Evolutionary conservation across 1,284 basidiomycete genomes (phyloP), one percentile per base, ranked within the genome.

Genomic region (Meripilus lineatus): DNA sequence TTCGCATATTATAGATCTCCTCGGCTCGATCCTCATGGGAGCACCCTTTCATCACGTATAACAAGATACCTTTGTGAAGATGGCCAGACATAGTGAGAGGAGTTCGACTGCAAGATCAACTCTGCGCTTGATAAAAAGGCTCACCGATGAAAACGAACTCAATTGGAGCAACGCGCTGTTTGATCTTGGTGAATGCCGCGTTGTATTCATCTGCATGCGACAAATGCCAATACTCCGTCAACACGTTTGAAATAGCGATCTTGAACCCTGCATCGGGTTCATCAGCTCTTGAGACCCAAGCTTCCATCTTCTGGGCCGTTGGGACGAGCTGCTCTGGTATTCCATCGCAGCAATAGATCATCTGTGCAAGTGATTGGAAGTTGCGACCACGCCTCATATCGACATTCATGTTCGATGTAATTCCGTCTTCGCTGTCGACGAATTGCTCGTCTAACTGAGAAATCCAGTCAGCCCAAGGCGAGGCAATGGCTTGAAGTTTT

Each of bases 131-230:
- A 32, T n/a, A n/a, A n/a, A n/a, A n/a, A n/a, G n/a, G n/a, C 43
- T 22, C n/a, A 82, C 84, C 84, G 28, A 84, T 77, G 62, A 83
- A 88, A 21, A 84, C 74, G 57, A 88, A 87, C 58, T 88, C 84
- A 8, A 80, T 75, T 1, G 85, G 85, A 0, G 85, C 78, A 23
- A 87, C 68, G n/a, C 79, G 72, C 44, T 73, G 70, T 40, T 66
- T 61, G 17, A 84, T 72, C 18, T 69, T 64, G 20, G 53, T 65
- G 52, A 86, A 81, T 1, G 63, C 73, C 17, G 53, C 42, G 32
- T 71, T 72, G 22, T 72, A 59, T 4, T 49, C 45, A 0, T 52
- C 28, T 13, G 68, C 57, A 17, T 53, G 53, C 1, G 80, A 80
- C 38, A 88, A 69, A 21, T 70, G 62, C 63, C 71, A 72, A 42